Conservation (phyloP, 495 filamentous ascomycete species). For the Hypomontagnella submonticulosa region DNA sequence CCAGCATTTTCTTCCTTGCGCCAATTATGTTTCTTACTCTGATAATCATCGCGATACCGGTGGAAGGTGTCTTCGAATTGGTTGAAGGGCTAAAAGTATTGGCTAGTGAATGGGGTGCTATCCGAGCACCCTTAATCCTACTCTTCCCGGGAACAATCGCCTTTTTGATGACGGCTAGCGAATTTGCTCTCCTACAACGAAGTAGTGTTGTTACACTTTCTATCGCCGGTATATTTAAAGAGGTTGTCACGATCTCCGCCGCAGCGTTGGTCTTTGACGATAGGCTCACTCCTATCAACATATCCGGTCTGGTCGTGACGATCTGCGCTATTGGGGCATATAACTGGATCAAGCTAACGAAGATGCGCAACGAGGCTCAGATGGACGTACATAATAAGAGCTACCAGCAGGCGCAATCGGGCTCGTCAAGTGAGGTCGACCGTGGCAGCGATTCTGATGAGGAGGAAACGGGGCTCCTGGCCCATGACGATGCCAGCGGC, state of each 20-base stretch:
- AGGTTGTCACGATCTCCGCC: constrained; percentile 94
- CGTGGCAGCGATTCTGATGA: constrained; percentile 45
- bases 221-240: constrained; percentile 99
- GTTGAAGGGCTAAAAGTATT: constrained; percentile 70
- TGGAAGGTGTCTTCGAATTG: constrained; percentile 81
- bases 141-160: constrained; percentile 92
- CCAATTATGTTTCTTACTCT: constrained; percentile 95
- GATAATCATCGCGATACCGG: constrained; percentile 80
- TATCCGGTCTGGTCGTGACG: constrained; percentile 87
- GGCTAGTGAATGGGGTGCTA: constrained; percentile 70
- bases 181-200: constrained; percentile 94
- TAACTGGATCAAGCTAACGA: constrained; percentile 92
- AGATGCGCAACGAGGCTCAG: constrained; percentile 81
- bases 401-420: constrained; percentile 42
- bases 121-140: constrained; percentile 69
- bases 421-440: constrained; percentile 41
- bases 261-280: constrained; percentile 92
- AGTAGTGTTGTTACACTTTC: constrained; percentile 95
- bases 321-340: constrained; percentile 87
- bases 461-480: constrained; percentile 44
- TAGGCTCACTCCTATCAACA: constrained; percentile 86
- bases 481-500: constrained; percentile 49
- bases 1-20: constrained; percentile 94
- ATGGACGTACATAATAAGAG: constrained; percentile 53
- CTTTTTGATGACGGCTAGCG: constrained; percentile 95